A percentile compares a stretch with the other conserved stretches of the same genome.
Evolutionary conservation across 2,329 filamentous ascomycete genomes (phyloP).

Genomic region (Xylaria sp.): DNA sequence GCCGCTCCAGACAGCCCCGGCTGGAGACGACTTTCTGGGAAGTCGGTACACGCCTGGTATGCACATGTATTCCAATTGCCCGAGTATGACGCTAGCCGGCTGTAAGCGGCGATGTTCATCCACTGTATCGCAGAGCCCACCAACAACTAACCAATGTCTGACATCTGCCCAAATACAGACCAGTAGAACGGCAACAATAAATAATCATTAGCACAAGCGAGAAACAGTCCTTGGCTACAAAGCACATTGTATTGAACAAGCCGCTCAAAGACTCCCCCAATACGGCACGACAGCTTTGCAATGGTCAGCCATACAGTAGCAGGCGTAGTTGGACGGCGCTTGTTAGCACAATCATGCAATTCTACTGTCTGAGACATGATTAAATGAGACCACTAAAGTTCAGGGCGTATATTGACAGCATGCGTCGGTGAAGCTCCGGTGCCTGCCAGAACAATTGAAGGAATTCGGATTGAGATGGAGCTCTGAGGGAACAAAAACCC

Average conservation of each 20-base stretch:
- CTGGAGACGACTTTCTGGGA: too few relatives aligned
- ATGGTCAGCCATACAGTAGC: conserved; percentile 1
- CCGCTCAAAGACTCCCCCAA: conserved; percentile 1
- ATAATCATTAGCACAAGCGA: too few relatives aligned
- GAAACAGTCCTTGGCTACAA: not conserved
- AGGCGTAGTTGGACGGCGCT: not conserved
- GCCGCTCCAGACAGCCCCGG: not conserved
- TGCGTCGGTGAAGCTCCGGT: not conserved
- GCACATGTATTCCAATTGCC: too few relatives aligned
- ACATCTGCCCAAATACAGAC: too few relatives aligned
- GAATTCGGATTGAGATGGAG: not conserved
- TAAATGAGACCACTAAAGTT: not conserved
- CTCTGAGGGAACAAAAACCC: not conserved
- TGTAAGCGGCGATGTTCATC: too few relatives aligned
- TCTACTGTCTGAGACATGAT: not conserved
- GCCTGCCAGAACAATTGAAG: not conserved
- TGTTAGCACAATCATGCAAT: not conserved
- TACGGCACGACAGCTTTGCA: not conserved
- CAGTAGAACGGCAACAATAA: not conserved
- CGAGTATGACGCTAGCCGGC: too few relatives aligned
- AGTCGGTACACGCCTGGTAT: too few relatives aligned
- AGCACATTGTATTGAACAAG: not conserved
- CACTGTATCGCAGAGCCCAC: too few relatives aligned
- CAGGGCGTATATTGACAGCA: not conserved
- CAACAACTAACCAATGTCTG: too few relatives aligned